Base-by-base conservation (phyloP, 1,284 basidiomycete genomes). In the Boletus smithii region DNA sequence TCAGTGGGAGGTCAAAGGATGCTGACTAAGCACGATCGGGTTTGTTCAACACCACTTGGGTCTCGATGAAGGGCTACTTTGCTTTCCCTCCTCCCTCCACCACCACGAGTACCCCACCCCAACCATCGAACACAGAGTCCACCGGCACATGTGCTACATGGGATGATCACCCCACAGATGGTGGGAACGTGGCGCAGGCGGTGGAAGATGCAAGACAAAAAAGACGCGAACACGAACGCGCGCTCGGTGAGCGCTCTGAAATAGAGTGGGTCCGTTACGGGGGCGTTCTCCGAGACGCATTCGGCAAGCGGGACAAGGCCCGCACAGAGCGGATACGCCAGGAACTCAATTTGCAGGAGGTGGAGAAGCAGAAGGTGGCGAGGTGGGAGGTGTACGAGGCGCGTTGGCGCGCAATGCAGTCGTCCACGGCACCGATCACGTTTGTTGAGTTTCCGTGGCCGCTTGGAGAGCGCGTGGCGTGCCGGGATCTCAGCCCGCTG, bases 371-470 rank as follows among this genome's bases (percentile, higher is more conserved):
- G 30, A 51, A 9, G 32, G 43, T 49, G 39, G 43, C 62, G 31
- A 63, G 67, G 34, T 82, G 82, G 82, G 63, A 72, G 13, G 56
- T 48, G 8, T 81, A 83, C 53, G 79, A 83, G 54, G 42, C 53
- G 13, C 63, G 68, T 10, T 82, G 80, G 80, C 65, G 63, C 23
- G 51, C 51, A 2, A 53, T 79, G 3, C 50, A 65, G 27, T 53
- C 58, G 7, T 63, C 58, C 24, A 49, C 50, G 29, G 45, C 37
- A 11, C 32, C 51, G 13, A 43, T 60, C 38, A 33, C 50, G 14
- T 85, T 79, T 51, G 48, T 53, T 22, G 77, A 81, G 53, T 74
- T 85, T 33, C 81, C 82, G 3, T 85, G 83, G 83, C 82, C 82
- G 0, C 62, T 79, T 4, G 62, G 66, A 24, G 51, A 55, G 0